Evolutionary conservation across 192 early-diverging fungal species (phyloP), one percentile per base, ranked within the genome.

Genomic region (Podila epigama): DNA sequence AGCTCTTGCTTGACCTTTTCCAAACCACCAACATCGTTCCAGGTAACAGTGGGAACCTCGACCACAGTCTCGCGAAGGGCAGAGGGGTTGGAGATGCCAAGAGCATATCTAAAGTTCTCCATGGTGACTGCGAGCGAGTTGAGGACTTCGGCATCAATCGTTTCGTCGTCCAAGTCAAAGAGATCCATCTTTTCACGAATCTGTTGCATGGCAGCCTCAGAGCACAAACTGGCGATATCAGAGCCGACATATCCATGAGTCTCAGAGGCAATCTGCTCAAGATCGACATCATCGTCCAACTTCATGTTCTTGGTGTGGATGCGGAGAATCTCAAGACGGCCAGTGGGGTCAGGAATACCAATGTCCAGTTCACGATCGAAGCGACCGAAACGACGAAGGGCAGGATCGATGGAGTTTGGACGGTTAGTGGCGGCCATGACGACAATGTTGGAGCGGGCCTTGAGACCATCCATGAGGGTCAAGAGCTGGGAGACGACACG

Each of bases 301-400:
- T 97, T 97, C 97, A 98, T 98, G 78, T 98, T 98, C 85, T 98
- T 98, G 75, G 97, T 98, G 88, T 98, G 97, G 68, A 99, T 98
- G 72, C 97, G 91, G 68, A 99, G 85, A 58, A 99, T 97, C 82
- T 98, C 97, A n/a, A 98, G 87, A 70, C 97, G 94, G 39, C 97
- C 97, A 68, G 91, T 97, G 11, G 97, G 96, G 75, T 99, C 97
- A 7, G 97, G 97, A 67, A 99, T 98, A 77, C 97, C 97, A 84
- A 99, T 99, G 80, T 98, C 97, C 27, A 99, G 86, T 80, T 99
- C 97, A 83, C 97, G 94, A 84, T 99, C 97, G 70, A 99, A 99
- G 51, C 97, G 96, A 41, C 97, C 97, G 67, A 98, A 98, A 69
- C 97, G 96, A 80, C 97, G 94, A 59, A 99, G 91, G 11, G 97